Evolutionary conservation across 2,329 filamentous ascomycete genomes (phyloP), one percentile per base, ranked within the genome.

Genomic region (Mycosphaerella sp.): DNA sequence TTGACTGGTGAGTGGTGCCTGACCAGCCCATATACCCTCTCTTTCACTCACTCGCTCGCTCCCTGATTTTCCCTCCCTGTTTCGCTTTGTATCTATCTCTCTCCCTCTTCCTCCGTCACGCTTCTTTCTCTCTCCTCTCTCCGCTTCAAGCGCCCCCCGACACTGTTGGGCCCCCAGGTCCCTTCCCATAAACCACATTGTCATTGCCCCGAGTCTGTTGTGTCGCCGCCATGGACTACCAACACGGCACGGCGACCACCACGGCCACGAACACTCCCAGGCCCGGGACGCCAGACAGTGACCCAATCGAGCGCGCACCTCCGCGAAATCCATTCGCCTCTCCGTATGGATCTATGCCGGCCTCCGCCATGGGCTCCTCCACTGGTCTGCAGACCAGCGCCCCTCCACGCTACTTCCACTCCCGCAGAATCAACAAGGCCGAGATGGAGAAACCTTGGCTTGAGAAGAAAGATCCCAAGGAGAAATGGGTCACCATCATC

Each of bases 401-500:
- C 35, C 55, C 59, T 14, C 65, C 65, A 36, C 65, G 65, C 47
- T 89, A 85, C 70, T 91, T 90, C 65, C 84, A 84, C 68, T 89
- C 86, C 14, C 76, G 86, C 52, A 75, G 86, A 54, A 79, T 91
- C 30, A 79, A 77, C 65, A 87, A 88, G 66, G 86, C 80, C 37
- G 80, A 87, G 43, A 69, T 87, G 2, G 84, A 89, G 66, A 85
- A 87, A 71, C 85, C 87, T 10, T 93, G 88, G 88, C 70, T 85
- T 35, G 70, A 79, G n/a, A 84, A 82, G 65, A 81, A 75, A 51
- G 84, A 90, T 59, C 83, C 85, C 10, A 85, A 82, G 67, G 86
- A 91, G 75, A 93, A 89, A 73, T 93, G 87, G 87, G 82, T 88
- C 7, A 89, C 84, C 2, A 89, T 91, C 56, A 78, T 94, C 51